phyloP scores from a whole-genome alignment of 345 rosid genomes.

The Acer saccharum region DNA sequence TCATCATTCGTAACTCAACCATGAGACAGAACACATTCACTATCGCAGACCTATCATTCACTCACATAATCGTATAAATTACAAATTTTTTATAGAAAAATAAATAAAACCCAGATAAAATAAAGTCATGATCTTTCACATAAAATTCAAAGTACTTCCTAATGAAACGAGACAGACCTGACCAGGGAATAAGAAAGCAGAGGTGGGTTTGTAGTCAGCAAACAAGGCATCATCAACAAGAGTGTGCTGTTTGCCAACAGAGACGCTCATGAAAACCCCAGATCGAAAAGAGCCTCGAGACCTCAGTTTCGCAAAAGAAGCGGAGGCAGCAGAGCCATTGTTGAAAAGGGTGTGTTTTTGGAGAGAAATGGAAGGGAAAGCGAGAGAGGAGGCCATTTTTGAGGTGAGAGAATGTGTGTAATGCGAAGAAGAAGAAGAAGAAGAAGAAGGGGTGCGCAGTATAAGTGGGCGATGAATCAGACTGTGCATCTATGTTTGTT shows the following conservation, averaged over 20 bases:
- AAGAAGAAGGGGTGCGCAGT: constrained; percentile 33
- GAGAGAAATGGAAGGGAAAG: constrained; percentile 45
- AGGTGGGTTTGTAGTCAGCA: constrained; percentile 71
- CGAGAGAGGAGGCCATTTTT: constrained; percentile 45
- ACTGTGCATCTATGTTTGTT: constrained; percentile 24
- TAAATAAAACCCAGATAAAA: too few relatives aligned
- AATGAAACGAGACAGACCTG: constrained; percentile 51
- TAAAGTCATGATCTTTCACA: neutral
- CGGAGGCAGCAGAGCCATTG: constrained; percentile 10
- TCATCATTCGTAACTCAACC: neutral
- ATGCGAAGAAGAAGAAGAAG: neutral
- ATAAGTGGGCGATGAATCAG: constrained; percentile 36
- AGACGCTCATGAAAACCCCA: constrained; percentile 66
- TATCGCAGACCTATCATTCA: neutral
- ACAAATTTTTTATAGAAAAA: neutral
- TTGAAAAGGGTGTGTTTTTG: constrained; percentile 22
- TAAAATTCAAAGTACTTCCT: too few relatives aligned
- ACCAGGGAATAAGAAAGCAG: constrained; percentile 91
- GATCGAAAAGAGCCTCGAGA: constrained; percentile 45
- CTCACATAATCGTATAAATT: neutral
- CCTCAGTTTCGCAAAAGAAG: constrained; percentile 8
- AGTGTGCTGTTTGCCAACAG: constrained; percentile 61
- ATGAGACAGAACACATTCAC: neutral
- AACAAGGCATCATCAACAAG: constrained; percentile 62
- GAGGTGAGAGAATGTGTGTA: constrained; percentile 21